Evolutionary conservation across 768 basidiomycete genomes (phyloP).

Genomic region (Rhodotorula graminis): DNA sequence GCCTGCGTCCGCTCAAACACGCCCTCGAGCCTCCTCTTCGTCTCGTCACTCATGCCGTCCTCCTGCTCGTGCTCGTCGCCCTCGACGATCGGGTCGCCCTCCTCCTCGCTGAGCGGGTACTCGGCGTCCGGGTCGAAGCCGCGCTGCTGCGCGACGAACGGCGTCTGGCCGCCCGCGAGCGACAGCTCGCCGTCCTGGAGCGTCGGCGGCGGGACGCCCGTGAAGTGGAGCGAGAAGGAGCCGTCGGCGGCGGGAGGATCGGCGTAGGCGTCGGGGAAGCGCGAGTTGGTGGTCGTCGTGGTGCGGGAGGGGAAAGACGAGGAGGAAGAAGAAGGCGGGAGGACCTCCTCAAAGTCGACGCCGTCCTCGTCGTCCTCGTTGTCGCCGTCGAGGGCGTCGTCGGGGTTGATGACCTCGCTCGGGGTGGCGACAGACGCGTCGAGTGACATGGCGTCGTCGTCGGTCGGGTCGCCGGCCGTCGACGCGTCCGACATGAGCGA

Average conservation of each 20-base stretch:
- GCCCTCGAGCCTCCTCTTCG: constrained; percentile 8
- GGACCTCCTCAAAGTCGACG: constrained; percentile 23
- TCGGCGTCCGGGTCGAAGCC: constrained; percentile 30
- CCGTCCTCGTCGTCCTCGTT: constrained; percentile 21
- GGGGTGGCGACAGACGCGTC: constrained; percentile 4
- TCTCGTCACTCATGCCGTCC: constrained; percentile 2
- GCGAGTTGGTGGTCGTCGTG: neutral
- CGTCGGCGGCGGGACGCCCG: constrained; percentile 16
- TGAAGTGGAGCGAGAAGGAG: constrained; percentile 25
- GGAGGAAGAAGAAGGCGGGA: neutral
- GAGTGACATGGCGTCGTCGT: constrained; percentile 23
- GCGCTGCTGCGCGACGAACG: constrained; percentile 8
- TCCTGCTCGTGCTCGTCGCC: neutral
- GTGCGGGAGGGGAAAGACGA: neutral
- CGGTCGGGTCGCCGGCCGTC: neutral
- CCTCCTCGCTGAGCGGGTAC: constrained; percentile 17
- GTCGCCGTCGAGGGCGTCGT: neutral
- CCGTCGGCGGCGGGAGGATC: constrained; percentile 5
- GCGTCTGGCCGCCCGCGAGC: constrained; percentile 3
- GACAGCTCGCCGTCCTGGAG: constrained; percentile 16
- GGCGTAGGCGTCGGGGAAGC: neutral
- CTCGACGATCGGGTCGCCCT: neutral
- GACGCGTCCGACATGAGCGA: neutral
- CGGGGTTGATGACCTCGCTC: neutral
- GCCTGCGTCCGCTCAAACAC: constrained; percentile 22